These are phyloP conservation scores for Yamadazyma friedrichii DNA, from an alignment of 1,139 yeast genomes.

Conservation along the genomic window DNA sequence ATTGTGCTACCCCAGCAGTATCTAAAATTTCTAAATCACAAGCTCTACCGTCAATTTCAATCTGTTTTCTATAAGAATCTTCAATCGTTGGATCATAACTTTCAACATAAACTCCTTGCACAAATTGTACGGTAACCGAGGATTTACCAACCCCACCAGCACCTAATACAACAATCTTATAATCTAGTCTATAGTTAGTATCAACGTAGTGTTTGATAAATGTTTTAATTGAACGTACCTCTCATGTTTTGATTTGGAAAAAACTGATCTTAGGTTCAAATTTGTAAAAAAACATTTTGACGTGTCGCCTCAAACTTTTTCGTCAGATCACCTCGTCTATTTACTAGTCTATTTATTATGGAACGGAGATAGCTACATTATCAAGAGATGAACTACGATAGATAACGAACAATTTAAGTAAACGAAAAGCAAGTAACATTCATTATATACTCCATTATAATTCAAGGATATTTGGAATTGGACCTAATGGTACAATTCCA, in stretches of 20 bases:
- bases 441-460: background rate
- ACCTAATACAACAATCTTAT: constrained; percentile 50
- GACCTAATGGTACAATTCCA: constrained; percentile 87
- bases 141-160: constrained; percentile 57
- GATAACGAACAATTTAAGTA: no score
- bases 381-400: no score
- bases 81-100: constrained; percentile 52
- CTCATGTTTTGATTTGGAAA: constrained; percentile 6
- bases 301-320: constrained; percentile 7
- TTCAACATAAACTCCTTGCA: constrained; percentile 51
- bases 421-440: background rate
- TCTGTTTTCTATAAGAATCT: constrained; percentile 86
- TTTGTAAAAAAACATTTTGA: constrained; percentile 3
- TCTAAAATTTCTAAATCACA: constrained; percentile 72
- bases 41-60: constrained; percentile 88
- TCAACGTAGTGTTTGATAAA: no score
- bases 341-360: constrained; percentile 2
- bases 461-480: constrained; percentile 64
- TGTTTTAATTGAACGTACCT: no score
- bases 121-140: constrained; percentile 51
- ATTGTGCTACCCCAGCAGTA: constrained; percentile 54
- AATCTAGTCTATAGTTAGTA: constrained; percentile 23
- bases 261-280: background rate
- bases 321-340: constrained; percentile 1
- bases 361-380: no score